phyloP scores from a whole-genome alignment of 1,284 basidiomycete species.

The Trametes hirsuta region DNA sequence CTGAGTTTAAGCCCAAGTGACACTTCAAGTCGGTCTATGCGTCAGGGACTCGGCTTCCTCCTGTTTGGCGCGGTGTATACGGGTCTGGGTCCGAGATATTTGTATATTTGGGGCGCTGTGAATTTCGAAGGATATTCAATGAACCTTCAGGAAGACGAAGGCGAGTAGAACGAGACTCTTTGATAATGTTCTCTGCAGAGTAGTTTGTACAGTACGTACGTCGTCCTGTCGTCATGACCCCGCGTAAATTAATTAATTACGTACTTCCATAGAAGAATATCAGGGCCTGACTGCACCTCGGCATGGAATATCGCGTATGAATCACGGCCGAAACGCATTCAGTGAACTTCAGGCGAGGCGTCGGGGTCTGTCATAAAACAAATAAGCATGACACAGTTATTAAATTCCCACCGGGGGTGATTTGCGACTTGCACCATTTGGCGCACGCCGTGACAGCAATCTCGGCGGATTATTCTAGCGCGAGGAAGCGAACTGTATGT shows the following conservation, averaged over 20 bases:
- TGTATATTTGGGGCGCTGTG: background rate
- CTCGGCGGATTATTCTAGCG: too few species aligned
- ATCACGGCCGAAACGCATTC: background rate
- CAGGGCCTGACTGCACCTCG: background rate
- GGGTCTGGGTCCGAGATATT: background rate
- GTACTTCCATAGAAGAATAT: conserved; percentile 1
- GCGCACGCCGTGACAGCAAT: too few species aligned
- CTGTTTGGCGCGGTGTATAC: conserved; percentile 11
- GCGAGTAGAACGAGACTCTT: background rate
- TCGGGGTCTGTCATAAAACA: background rate
- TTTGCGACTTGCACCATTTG: too few species aligned
- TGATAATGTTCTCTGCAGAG: background rate
- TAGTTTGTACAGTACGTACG: background rate
- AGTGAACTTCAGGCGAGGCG: background rate
- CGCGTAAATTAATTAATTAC: background rate
- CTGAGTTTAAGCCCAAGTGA: background rate
- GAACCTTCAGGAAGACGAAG: background rate
- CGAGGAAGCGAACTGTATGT: background rate
- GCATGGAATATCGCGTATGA: background rate
- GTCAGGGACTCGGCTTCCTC: background rate
- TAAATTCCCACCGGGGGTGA: too few species aligned
- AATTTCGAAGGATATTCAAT: background rate
- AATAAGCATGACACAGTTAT: too few species aligned
- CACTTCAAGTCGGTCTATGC: background rate
- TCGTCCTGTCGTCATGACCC: background rate